Conservation (phyloP, 2,329 filamentous ascomycete genomes). For the Rasamsonia emersonii region DNA sequence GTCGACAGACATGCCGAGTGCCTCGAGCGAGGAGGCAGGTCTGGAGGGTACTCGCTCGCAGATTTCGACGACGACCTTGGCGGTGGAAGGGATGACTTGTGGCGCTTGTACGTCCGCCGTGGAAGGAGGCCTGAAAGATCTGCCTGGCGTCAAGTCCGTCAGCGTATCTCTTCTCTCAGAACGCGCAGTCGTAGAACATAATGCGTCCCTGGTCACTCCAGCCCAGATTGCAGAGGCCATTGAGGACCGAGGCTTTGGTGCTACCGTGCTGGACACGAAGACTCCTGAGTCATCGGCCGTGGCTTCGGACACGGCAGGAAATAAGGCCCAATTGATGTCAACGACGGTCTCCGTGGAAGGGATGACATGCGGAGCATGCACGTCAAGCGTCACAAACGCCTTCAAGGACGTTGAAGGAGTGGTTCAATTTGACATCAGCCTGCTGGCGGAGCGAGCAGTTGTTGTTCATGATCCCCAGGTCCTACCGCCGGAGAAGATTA, state of each 20-base stretch:
- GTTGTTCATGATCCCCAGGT: conserved; percentile 70
- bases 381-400: conserved; percentile 76
- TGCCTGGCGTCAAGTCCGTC: conserved; percentile 64
- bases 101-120: conserved; percentile 82
- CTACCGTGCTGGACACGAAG: conserved; percentile 65
- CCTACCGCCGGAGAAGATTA: conserved; percentile 64
- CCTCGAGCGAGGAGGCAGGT: conserved; percentile 32
- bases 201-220: conserved; percentile 46
- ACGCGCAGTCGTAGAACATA: conserved; percentile 76
- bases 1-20: conserved; percentile 67
- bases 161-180: conserved; percentile 79
- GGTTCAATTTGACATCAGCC: conserved; percentile 84
- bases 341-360: conserved; percentile 87
- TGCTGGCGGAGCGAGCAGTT: conserved; percentile 85
- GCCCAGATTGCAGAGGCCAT: conserved; percentile 51
- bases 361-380: conserved; percentile 97
- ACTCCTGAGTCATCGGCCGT: conserved; percentile 27
- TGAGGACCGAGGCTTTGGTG: conserved; percentile 68
- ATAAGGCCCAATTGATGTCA: conserved; percentile 42
- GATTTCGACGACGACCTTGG: conserved; percentile 62
- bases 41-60: conserved; percentile 18
- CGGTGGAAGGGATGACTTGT: conserved; percentile 83
- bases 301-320: conserved; percentile 18
- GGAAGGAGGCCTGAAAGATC: conserved; percentile 68
- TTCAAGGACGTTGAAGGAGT: conserved; percentile 72